A percentile compares a stretch with the other conserved stretches of the same genome.
phyloP scores from a whole-genome alignment of 352 stramenopile species.

The Phytophthora capsici region DNA sequence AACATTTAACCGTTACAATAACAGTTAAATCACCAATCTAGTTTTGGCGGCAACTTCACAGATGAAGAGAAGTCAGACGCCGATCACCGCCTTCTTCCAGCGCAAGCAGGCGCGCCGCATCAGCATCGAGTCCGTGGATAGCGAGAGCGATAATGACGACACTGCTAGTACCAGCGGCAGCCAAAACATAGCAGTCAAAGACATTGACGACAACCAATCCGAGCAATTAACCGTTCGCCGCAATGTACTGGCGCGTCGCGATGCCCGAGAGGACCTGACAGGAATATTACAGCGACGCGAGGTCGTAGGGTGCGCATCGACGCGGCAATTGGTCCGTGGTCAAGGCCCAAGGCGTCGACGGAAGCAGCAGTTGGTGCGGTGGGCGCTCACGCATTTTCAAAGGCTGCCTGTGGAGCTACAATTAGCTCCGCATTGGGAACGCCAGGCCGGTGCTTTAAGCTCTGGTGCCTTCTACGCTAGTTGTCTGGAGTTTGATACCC shows the following conservation, averaged over 20 bases:
- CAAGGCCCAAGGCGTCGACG: slow-evolving; percentile 29
- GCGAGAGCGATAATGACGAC: slow-evolving; percentile 21
- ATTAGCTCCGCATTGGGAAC: slow-evolving; percentile 52
- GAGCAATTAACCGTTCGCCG: not conserved
- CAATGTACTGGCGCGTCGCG: slow-evolving; percentile 5
- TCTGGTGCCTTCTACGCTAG: slow-evolving; percentile 57
- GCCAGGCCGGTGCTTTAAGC: slow-evolving; percentile 35
- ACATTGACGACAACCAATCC: not conserved
- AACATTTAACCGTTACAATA: not conserved
- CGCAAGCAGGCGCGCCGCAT: slow-evolving; percentile 43
- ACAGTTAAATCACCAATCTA: slow-evolving; percentile 7
- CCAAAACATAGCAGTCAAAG: not conserved
- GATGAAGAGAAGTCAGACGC: slow-evolving; percentile 38
- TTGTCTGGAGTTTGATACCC: slow-evolving; percentile 72
- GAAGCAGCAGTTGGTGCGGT: slow-evolving; percentile 63
- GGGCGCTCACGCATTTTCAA: slow-evolving; percentile 59
- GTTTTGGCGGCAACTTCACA: slow-evolving; percentile 19
- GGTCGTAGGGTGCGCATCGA: slow-evolving; percentile 32
- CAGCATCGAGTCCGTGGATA: slow-evolving; percentile 29
- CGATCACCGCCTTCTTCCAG: slow-evolving; percentile 79
- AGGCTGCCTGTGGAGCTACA: slow-evolving; percentile 49
- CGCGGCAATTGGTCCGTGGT: slow-evolving; percentile 1
- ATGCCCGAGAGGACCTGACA: slow-evolving; percentile 37
- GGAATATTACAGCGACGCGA: slow-evolving; percentile 51
- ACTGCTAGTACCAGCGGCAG: not conserved